Evolutionary conservation across 192 early-diverging fungal species (phyloP), one percentile per base, ranked within the genome.

Genomic region (Dissophora ornata): DNA sequence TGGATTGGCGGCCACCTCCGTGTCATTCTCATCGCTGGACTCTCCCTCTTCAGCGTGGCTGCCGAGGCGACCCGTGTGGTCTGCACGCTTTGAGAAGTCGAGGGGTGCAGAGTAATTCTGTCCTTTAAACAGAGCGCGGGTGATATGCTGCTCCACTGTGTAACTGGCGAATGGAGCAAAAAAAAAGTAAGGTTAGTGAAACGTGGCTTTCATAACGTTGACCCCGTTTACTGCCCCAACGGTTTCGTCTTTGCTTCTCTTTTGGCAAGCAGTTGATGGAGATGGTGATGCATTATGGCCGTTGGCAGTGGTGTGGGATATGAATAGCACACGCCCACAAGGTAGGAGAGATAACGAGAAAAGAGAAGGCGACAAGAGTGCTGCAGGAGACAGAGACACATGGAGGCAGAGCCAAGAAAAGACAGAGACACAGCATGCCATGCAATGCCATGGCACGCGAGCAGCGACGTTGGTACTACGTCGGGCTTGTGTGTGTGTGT

Each of bases 71-170:
- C n/a, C 40, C 28, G 29, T 15, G 42, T 70, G 41, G 7, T 29
- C n/a, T 18, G 36, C 38, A 6, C 18, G 41, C 29, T 57, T 67
- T 22, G 65, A 77, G 57, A 77, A 77, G 54, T 77, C 73, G 19
- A 77, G 64, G 22, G 73, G 73, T 19, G 73, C 73, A 57, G 73
- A 77, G 54, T 77, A 77, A 47, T 77, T 77, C 36, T 77, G 73
- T 16, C 73, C 73, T 36, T 67, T 77, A 59, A 57, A 77, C 15
- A 67, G 28, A 2, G 73, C 44, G 15, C 73, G 63, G 12, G 57
- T 62, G 42, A 77, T 61, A 53, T 77, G 73, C 13, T 77, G 73
- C 29, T 67, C 73, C 21, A 57, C 59, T 26, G 73, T 67, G 59
- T 77, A 77, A 51, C 73, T 77, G 45, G 58, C 19, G 36, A 38